These are phyloP conservation scores for Diaporthe ilicicola DNA, from an alignment of 2,329 filamentous ascomycete genomes.

Conservation along the genomic window DNA sequence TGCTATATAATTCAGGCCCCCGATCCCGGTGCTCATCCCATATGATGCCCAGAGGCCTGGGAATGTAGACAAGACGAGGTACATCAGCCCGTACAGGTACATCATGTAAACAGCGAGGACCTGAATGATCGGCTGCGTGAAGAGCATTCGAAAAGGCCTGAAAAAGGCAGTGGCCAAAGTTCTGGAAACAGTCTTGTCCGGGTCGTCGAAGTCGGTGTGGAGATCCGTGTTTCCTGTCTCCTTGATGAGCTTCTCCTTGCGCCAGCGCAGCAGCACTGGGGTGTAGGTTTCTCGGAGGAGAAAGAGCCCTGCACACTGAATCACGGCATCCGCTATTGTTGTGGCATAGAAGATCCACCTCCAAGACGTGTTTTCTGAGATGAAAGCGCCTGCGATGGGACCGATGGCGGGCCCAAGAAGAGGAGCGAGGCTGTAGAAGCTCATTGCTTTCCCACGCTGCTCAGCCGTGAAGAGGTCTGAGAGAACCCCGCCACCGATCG, in stretches of 20 bases:
- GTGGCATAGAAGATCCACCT: slow-evolving; percentile 78
- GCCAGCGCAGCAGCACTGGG: slow-evolving; percentile 64
- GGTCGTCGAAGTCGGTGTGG: slow-evolving; percentile 62
- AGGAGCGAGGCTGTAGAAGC: slow-evolving; percentile 69
- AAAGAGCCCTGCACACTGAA: slow-evolving; percentile 66
- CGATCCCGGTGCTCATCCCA: slow-evolving; percentile 43
- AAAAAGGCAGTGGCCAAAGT: slow-evolving; percentile 51
- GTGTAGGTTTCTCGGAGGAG: slow-evolving; percentile 74
- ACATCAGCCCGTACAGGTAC: slow-evolving; percentile 62
- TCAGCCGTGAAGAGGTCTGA: slow-evolving; percentile 62
- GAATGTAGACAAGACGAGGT: slow-evolving; percentile 60
- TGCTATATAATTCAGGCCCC: slow-evolving; percentile 49
- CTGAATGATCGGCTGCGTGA: slow-evolving; percentile 61
- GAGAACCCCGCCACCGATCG: slow-evolving; percentile 56
- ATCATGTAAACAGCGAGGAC: slow-evolving; percentile 58
- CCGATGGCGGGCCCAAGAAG: slow-evolving; percentile 72
- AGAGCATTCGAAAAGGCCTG: slow-evolving; percentile 60
- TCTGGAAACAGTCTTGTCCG: slow-evolving; percentile 42
- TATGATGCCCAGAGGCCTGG: slow-evolving; percentile 54
- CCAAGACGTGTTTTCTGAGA: slow-evolving; percentile 72
- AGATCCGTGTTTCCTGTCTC: slow-evolving; percentile 62
- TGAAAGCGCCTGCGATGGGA: slow-evolving; percentile 72
- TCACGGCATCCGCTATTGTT: slow-evolving; percentile 66
- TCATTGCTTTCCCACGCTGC: slow-evolving; percentile 69
- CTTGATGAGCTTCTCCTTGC: slow-evolving; percentile 62